Percentiles rank a stretch among this genome's conserved stretches.
phyloP scores from a whole-genome alignment of 352 stramenopile genomes.

The Phytopythium kandeliae region DNA sequence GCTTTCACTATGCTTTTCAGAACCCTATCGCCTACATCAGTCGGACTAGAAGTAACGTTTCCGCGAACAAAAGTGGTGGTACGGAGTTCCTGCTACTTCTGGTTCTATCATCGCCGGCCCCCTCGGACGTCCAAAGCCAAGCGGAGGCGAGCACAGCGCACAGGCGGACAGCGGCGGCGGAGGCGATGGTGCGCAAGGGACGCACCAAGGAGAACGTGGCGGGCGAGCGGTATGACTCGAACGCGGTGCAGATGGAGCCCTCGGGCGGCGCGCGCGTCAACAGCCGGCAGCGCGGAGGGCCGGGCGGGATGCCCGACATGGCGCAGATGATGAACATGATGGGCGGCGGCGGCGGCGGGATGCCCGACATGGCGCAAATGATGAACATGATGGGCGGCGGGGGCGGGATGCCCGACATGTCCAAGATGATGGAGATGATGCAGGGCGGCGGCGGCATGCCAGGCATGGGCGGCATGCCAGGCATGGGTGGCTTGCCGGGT shows the following conservation, averaged over 20 bases:
- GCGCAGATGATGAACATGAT: slow-evolving; percentile 35
- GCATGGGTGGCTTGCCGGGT: slow-evolving; percentile 37
- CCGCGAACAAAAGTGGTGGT: too few species aligned
- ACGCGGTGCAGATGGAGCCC: slow-evolving; percentile 41
- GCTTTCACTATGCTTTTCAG: too few species aligned
- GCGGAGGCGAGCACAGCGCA: background rate
- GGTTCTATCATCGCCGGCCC: too few species aligned
- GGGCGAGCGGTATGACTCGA: slow-evolving; percentile 82
- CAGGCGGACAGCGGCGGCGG: background rate
- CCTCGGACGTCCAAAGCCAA: background rate
- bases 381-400: slow-evolving; percentile 36
- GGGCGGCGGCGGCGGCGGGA: slow-evolving; percentile 35
- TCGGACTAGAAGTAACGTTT: too few species aligned
- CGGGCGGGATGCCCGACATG: slow-evolving; percentile 34
- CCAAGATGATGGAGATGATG: slow-evolving; percentile 18
- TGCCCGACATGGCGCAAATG: slow-evolving; percentile 56
- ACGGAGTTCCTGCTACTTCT: too few species aligned
- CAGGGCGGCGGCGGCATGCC: slow-evolving; percentile 27
- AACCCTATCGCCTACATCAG: too few species aligned
- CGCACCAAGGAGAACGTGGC: slow-evolving; percentile 69
- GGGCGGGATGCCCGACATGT: slow-evolving; percentile 40
- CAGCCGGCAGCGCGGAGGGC: slow-evolving; percentile 19
- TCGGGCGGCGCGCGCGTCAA: slow-evolving; percentile 9
- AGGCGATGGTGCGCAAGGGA: slow-evolving; percentile 50
- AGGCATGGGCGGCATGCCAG: slow-evolving; percentile 23